Conservation (phyloP, 2,329 filamentous ascomycete genomes). For the Rutstroemia sp. region DNA sequence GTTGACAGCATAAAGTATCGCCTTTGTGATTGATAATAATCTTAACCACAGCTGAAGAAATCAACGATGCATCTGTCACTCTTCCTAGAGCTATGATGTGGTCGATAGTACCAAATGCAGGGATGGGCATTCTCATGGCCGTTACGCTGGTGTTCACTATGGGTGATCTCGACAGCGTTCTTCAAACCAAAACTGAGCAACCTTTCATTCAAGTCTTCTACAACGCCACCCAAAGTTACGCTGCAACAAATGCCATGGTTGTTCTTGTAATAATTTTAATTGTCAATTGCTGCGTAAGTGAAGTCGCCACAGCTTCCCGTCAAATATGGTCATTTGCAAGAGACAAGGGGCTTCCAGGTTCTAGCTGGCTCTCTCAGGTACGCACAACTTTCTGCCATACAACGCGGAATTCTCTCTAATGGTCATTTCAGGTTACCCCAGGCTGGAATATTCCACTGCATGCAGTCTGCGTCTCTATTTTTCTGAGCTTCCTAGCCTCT, state of each 20-base stretch:
- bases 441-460: constrained; percentile 13
- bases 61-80: constrained; percentile 38
- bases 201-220: constrained; percentile 30
- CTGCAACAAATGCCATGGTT: constrained; percentile 39
- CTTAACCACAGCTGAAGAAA: constrained; percentile 35
- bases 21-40: background rate
- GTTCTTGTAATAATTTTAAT: constrained; percentile 34
- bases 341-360: constrained; percentile 36
- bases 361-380: constrained; percentile 32
- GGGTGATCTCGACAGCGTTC: constrained; percentile 27
- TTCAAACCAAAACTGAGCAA: constrained; percentile 26
- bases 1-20: background rate
- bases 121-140: constrained; percentile 32
- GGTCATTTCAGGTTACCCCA: constrained; percentile 7
- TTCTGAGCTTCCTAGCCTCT: constrained; percentile 9
- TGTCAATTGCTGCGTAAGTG: constrained; percentile 31
- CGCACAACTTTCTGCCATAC: constrained; percentile 14
- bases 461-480: constrained; percentile 13
- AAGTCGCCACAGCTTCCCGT: constrained; percentile 29
- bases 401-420: constrained; percentile 24
- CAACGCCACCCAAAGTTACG: constrained; percentile 19
- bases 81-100: constrained; percentile 37
- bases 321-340: constrained; percentile 37
- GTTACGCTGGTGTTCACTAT: constrained; percentile 34
- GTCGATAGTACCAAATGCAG: constrained; percentile 30